A percentile compares a stretch with the other conserved stretches of the same genome.
Evolutionary conservation across 192 early-diverging fungal genomes (phyloP).

Genomic region (Coemansia sp.): DNA sequence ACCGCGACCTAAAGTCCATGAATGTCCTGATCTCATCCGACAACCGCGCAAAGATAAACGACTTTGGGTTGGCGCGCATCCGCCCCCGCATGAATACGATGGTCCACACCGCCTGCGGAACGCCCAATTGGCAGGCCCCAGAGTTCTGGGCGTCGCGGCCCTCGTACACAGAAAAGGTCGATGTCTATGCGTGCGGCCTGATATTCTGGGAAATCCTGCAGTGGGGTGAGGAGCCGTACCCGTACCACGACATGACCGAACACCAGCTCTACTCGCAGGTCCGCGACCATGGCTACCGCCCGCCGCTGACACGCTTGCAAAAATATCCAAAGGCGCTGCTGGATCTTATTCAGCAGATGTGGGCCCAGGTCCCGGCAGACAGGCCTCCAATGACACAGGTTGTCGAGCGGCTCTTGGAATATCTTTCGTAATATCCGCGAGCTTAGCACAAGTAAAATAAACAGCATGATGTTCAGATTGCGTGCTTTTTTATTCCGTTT

Average conservation of each 20-base stretch:
- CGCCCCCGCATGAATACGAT: conserved; percentile 67
- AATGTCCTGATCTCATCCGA: conserved; percentile 66
- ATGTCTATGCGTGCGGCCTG: conserved; percentile 70
- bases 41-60: conserved; percentile 76
- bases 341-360: conserved; percentile 71
- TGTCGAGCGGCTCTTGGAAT: conserved; percentile 69
- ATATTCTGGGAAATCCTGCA: conserved; percentile 82
- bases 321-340: conserved; percentile 65
- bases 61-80: conserved; percentile 80
- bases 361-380: conserved; percentile 63
- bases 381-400: conserved; percentile 73
- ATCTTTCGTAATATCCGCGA: conserved; percentile 53
- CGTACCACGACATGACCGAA: conserved; percentile 69
- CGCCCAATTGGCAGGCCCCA: conserved; percentile 82
- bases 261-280: conserved; percentile 66
- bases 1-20: conserved; percentile 79
- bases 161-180: conserved; percentile 75
- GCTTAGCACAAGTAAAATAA: neutral
- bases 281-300: conserved; percentile 63
- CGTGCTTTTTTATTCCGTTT: neutral
- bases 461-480: neutral
- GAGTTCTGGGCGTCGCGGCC: conserved; percentile 74
- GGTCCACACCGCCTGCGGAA: conserved; percentile 77
- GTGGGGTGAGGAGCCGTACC: conserved; percentile 71
- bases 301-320: conserved; percentile 59